Percentiles rank a stretch among this genome's conserved stretches.
These are phyloP conservation scores for Stagonosporopsis cucurbitacearum DNA, from an alignment of 2,329 filamentous ascomycete species.

Conservation along the genomic window DNA sequence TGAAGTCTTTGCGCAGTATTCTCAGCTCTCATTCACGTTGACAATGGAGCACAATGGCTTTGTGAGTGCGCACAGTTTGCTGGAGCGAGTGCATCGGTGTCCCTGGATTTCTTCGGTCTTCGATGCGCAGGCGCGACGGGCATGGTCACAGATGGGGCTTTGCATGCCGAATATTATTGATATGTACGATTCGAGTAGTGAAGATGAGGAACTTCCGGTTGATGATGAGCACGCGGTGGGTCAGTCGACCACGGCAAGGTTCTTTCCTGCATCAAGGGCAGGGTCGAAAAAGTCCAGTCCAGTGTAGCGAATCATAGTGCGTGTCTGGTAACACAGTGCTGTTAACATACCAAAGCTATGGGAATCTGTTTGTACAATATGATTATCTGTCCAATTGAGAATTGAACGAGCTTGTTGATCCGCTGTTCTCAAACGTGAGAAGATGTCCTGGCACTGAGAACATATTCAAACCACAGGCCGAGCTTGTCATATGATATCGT, in stretches of 20 bases:
- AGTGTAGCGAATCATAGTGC: background rate
- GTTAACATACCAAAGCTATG: background rate
- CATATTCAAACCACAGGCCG: background rate
- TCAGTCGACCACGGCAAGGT: slow-evolving; percentile 25
- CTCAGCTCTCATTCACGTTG: slow-evolving; percentile 14
- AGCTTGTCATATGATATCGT: too few species aligned
- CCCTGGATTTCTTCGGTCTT: slow-evolving; percentile 34
- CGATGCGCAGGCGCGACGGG: slow-evolving; percentile 23
- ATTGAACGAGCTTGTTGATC: background rate
- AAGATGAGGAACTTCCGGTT: slow-evolving; percentile 16
- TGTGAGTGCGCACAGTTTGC: slow-evolving; percentile 20
- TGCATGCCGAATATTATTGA: slow-evolving; percentile 19
- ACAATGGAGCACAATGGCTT: slow-evolving; percentile 7
- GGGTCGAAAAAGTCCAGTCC: slow-evolving; percentile 3
- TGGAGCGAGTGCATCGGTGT: slow-evolving; percentile 4
- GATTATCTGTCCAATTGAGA: background rate
- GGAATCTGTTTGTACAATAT: background rate
- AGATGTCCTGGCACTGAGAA: background rate
- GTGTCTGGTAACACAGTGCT: background rate
- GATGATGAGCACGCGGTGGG: slow-evolving; percentile 26
- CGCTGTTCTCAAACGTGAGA: background rate
- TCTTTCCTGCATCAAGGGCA: slow-evolving; percentile 16
- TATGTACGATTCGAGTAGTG: slow-evolving; percentile 17
- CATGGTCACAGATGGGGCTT: slow-evolving; percentile 31
- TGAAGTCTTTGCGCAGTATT: slow-evolving; percentile 30